Evolutionary conservation across 768 basidiomycete genomes (phyloP).

Genomic region (Pleurotus eryngii): DNA sequence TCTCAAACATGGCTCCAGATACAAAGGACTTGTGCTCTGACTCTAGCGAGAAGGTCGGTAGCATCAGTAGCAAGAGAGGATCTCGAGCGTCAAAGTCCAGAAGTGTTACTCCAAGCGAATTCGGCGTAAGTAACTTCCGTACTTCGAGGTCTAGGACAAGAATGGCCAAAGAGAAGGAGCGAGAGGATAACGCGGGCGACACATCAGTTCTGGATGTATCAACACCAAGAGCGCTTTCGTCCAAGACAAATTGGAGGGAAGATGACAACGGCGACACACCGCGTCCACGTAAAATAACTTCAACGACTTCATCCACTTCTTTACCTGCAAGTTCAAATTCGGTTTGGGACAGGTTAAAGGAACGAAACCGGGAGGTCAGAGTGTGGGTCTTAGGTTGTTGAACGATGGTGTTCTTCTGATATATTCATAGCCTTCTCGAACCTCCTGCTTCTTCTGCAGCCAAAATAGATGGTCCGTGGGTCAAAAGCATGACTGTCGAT

Average conservation of each 20-base stretch:
- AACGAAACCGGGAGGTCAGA: neutral
- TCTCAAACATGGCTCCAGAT: too few species aligned
- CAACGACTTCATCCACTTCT: too few species aligned
- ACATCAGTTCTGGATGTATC: too few species aligned
- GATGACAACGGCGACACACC: neutral
- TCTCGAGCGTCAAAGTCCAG: too few species aligned
- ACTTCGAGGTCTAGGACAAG: too few species aligned
- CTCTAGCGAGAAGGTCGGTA: neutral
- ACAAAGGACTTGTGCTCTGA: neutral
- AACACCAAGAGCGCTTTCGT: neutral
- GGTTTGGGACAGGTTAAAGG: neutral
- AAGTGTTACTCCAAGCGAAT: too few species aligned
- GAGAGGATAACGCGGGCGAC: too few species aligned
- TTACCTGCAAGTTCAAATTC: neutral
- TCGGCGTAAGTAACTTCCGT: too few species aligned
- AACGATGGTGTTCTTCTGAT: too few species aligned
- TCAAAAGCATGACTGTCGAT: neutral
- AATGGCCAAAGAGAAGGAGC: too few species aligned
- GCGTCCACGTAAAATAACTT: neutral
- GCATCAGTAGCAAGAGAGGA: neutral
- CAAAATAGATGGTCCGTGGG: neutral
- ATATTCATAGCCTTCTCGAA: too few species aligned
- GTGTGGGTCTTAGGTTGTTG: too few species aligned
- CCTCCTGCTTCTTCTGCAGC: neutral
- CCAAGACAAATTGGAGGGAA: neutral